These are phyloP conservation scores for Arthroderma sp. DNA, from an alignment of 2,329 filamentous ascomycete genomes.

Conservation along the genomic window DNA sequence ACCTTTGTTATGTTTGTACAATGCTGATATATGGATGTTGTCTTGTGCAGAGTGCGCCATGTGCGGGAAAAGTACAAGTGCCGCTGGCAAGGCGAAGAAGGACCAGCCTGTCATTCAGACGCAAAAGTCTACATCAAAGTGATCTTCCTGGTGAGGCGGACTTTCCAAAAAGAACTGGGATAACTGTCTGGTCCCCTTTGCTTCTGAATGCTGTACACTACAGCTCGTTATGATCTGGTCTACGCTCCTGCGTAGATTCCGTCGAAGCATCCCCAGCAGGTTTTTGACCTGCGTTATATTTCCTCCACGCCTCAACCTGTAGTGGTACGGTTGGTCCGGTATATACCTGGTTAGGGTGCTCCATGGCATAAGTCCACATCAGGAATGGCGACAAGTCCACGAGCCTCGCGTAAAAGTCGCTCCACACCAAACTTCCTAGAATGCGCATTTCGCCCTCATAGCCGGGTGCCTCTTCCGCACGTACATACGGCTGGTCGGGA, in stretches of 20 bases:
- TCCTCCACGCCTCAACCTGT: not conserved
- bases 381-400: slow-evolving; percentile 17
- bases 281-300: not conserved
- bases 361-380: slow-evolving; percentile 11
- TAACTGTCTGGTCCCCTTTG: not conserved
- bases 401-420: slow-evolving; percentile 17
- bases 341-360: slow-evolving; percentile 18
- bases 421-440: slow-evolving; percentile 19
- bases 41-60: slow-evolving; percentile 43
- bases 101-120: slow-evolving; percentile 44
- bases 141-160: not conserved
- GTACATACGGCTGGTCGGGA: slow-evolving; percentile 4
- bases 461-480: slow-evolving; percentile 12
- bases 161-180: not conserved
- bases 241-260: not conserved
- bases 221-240: not conserved
- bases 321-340: slow-evolving; percentile 11
- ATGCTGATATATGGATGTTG: slow-evolving; percentile 6
- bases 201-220: not conserved
- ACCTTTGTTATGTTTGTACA: not conserved
- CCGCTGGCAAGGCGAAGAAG: slow-evolving; percentile 30
- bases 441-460: slow-evolving; percentile 18
- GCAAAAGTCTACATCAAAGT: slow-evolving; percentile 52
- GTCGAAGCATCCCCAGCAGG: too few species aligned
- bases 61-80: slow-evolving; percentile 45